These are phyloP conservation scores for Lactarius sp. DNA, from an alignment of 768 basidiomycete genomes.

Conservation along the genomic window DNA sequence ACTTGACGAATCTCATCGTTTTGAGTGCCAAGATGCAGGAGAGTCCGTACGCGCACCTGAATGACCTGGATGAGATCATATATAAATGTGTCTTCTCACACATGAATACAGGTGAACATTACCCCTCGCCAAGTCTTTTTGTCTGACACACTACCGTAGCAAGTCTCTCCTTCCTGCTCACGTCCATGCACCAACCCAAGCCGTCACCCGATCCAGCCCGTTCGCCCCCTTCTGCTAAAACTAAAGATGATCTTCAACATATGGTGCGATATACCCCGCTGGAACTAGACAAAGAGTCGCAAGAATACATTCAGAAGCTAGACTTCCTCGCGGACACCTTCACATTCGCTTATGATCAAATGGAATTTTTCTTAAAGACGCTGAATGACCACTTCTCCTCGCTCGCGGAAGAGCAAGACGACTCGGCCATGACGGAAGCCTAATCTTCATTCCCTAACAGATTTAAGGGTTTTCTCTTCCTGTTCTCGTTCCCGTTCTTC, in stretches of 20 bases:
- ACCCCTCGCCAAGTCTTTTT: neutral
- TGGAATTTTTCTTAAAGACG: constrained; percentile 61
- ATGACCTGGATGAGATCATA: constrained; percentile 53
- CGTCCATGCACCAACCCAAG: constrained; percentile 16
- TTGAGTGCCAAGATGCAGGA: constrained; percentile 51
- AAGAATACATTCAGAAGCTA: constrained; percentile 52
- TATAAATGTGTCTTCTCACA: constrained; percentile 65
- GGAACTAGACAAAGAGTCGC: constrained; percentile 56
- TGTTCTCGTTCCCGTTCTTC: neutral
- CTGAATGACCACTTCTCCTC: constrained; percentile 47
- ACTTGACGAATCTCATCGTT: constrained; percentile 76
- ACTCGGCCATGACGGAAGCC: constrained; percentile 31
- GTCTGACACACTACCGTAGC: constrained; percentile 2
- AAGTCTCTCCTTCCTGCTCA: constrained; percentile 44
- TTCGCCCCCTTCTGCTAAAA: constrained; percentile 31
- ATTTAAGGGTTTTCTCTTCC: neutral
- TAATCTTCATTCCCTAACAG: constrained; percentile 10
- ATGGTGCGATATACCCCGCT: constrained; percentile 60
- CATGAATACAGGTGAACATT: constrained; percentile 17
- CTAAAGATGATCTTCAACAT: constrained; percentile 38
- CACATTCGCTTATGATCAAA: constrained; percentile 62
- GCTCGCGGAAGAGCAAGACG: constrained; percentile 32
- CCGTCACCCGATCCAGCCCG: constrained; percentile 31
- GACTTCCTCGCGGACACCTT: constrained; percentile 61
- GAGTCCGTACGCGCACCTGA: constrained; percentile 34